phyloP scores from a whole-genome alignment of 345 rosid genomes.

The Eucalyptus curtisii region DNA sequence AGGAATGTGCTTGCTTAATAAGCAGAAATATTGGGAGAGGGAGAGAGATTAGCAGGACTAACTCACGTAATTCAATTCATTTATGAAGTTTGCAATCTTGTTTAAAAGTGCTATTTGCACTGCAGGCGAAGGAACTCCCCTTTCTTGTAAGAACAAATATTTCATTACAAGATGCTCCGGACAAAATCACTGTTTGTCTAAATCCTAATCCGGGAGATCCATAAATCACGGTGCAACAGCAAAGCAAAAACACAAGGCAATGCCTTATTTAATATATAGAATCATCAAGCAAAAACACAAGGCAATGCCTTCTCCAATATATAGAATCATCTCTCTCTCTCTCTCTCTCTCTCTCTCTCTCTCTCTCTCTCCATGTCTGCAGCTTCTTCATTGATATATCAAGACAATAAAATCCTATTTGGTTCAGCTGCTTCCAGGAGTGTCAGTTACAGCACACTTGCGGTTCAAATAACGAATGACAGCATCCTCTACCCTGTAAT shows the following conservation, averaged over 20 bases:
- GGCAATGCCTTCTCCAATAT: neutral
- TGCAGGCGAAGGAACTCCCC: neutral
- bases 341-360: neutral
- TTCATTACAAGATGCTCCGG: neutral
- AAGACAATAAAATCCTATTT: neutral
- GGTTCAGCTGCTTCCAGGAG: neutral
- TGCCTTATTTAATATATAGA: neutral
- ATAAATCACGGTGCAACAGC: neutral
- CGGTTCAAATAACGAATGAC: conserved; percentile 12
- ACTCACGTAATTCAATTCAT: neutral
- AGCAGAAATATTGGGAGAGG: neutral
- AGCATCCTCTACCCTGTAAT: conserved; percentile 9
- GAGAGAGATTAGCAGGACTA: neutral
- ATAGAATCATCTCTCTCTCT: neutral
- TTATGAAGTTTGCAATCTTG: neutral
- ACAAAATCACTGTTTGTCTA: neutral
- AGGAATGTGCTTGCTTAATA: neutral
- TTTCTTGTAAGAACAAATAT: neutral
- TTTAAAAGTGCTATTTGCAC: neutral
- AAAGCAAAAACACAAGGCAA: neutral
- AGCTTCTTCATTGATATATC: neutral
- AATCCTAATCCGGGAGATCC: neutral
- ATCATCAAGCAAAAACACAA: neutral
- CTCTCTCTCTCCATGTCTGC: neutral
- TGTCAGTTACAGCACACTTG: conserved; percentile 1